Evolutionary conservation across 2,329 filamentous ascomycete genomes (phyloP).

Genomic region (Dothistroma pini): DNA sequence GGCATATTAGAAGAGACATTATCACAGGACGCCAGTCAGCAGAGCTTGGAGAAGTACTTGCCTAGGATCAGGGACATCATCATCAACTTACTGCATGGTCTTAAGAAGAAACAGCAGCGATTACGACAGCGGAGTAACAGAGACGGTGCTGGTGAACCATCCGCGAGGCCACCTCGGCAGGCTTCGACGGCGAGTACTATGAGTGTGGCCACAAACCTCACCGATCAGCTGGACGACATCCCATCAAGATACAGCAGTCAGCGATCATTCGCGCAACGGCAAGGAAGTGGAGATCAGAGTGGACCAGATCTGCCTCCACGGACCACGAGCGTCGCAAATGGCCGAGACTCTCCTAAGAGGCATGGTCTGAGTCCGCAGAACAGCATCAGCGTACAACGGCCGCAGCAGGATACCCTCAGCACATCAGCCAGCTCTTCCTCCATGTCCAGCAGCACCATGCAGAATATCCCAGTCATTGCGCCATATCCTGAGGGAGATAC

Average conservation of each 20-base stretch:
- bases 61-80: constrained; percentile 97
- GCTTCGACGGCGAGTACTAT: constrained; percentile 46
- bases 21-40: constrained; percentile 90
- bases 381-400: constrained; percentile 22
- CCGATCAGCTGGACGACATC: constrained; percentile 43
- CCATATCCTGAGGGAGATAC: constrained; percentile 64
- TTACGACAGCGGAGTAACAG: constrained; percentile 57
- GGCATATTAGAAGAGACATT: constrained; percentile 92
- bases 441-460: constrained; percentile 69
- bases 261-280: constrained; percentile 38
- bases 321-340: constrained; percentile 42
- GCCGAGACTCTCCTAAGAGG: constrained; percentile 44
- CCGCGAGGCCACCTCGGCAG: constrained; percentile 37
- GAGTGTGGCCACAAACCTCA: constrained; percentile 44
- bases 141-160: constrained; percentile 31
- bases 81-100: constrained; percentile 89
- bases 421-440: constrained; percentile 57
- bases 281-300: constrained; percentile 40
- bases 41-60: constrained; percentile 89
- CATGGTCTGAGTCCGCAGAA: constrained; percentile 39
- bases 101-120: constrained; percentile 96
- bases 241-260: constrained; percentile 41
- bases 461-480: constrained; percentile 70
- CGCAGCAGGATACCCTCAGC: constrained; percentile 21
- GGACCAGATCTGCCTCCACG: constrained; percentile 47